phyloP scores from a whole-genome alignment of 2,329 filamentous ascomycete species.

The Botrytis elliptica region DNA sequence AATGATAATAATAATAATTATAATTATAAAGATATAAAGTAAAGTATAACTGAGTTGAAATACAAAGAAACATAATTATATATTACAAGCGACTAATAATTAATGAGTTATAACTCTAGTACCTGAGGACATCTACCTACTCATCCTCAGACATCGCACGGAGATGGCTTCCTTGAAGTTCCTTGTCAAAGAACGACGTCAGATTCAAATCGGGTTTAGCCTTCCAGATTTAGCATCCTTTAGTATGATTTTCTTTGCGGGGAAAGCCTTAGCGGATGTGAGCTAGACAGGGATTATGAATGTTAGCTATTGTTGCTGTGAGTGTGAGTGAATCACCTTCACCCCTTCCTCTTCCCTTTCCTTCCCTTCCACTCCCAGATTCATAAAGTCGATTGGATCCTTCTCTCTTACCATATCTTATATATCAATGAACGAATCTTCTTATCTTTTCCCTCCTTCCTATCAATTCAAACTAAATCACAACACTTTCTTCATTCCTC shows the following conservation, averaged over 20 bases:
- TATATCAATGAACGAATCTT: background rate
- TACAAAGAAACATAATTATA: background rate
- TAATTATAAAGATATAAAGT: background rate
- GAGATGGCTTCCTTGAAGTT: background rate
- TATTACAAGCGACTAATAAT: background rate
- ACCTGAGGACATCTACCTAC: too few relatives aligned
- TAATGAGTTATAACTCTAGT: too few relatives aligned
- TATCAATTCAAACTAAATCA: background rate
- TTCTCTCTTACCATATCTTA: background rate
- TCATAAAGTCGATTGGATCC: background rate
- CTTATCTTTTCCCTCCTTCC: background rate
- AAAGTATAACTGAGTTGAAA: background rate
- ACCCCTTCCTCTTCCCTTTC: background rate
- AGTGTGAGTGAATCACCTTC: background rate
- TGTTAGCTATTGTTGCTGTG: background rate
- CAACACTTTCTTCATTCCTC: background rate
- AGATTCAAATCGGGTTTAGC: background rate
- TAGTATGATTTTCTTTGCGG: background rate
- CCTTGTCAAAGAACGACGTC: conserved; percentile 8
- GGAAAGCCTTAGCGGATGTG: background rate
- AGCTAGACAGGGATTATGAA: background rate
- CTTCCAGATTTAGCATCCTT: background rate
- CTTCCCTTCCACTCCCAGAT: background rate
- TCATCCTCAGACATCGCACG: background rate
- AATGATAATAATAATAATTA: background rate